Evolutionary conservation across 106 monocot genomes (phyloP), one percentile per base, ranked within the genome.

Genomic region (Dendrobium catenatum): DNA sequence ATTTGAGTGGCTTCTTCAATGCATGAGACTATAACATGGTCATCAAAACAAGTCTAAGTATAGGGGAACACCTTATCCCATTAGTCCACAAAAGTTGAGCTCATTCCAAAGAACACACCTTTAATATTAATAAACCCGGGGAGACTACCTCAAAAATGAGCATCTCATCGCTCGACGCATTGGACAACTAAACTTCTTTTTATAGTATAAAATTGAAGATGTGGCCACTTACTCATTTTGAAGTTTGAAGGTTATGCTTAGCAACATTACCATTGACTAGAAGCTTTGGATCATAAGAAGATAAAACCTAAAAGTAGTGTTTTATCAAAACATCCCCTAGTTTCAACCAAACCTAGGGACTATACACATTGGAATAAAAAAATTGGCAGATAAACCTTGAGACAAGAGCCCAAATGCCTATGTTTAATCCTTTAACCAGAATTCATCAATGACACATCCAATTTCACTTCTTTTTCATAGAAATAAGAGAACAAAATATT

Each of bases 1-100:
- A 89, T 27, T 95, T 95, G 20, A 99, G 68, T 11, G 89, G 89
- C 93, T 95, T 99, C 82, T 95, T 93, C 6, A 95, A 95, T 49
- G 95, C 85, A 85, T 83, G 85, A 22, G 99, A 99, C n/a, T 95
- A 55, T 4, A 95, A 80, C 89, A 85, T 95, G 43, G 85, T 76
- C 18, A 88, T 86, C 0, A 86, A 84, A 13, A 86, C 88, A 15
- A 86, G 79, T n/a, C 89, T 81, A 61, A 90, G 83, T 82, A 75
- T 90, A 26, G 84, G 87, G 29, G 81, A 72, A 17, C 81, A 78
- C 26, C 83, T 84, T 6, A 83, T 85, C 3, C 88, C 91, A 46
- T 90, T 88, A 40, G 86, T 83, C 86, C 83, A 83, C 91, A 91
- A 90, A 40, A 83, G 77, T 27, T 89, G 88, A 11, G 83, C 78